A percentile compares a stretch with the other conserved stretches of the same genome.
These are phyloP conservation scores for Talaromyces wortmannii DNA, from an alignment of 495 filamentous ascomycete species.

Conservation along the genomic window DNA sequence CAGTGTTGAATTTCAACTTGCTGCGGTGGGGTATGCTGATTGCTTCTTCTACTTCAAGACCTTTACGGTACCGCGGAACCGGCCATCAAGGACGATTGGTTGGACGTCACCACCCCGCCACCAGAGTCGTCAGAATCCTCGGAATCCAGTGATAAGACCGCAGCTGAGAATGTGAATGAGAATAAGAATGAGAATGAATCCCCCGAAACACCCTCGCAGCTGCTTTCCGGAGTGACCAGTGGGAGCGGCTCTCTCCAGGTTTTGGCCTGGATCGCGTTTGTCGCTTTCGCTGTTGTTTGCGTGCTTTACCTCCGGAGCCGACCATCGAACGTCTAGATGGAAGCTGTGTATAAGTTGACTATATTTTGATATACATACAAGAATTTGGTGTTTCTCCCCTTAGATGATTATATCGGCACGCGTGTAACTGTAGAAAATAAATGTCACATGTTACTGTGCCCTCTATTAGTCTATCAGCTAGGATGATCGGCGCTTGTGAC, in stretches of 20 bases:
- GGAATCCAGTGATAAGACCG: neutral
- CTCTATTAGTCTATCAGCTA: too few relatives aligned
- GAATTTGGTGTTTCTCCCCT: too few relatives aligned
- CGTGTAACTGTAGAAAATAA: too few relatives aligned
- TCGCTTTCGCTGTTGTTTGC: neutral
- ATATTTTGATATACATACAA: too few relatives aligned
- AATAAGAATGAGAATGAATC: neutral
- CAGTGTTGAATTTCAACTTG: constrained; percentile 7
- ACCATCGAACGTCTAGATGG: neutral
- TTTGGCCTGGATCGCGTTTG: neutral
- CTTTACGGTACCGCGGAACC: constrained; percentile 20
- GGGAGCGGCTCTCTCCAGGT: neutral
- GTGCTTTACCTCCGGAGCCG: neutral
- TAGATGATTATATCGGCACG: too few relatives aligned
- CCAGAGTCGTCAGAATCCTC: neutral
- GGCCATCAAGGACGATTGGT: constrained; percentile 21
- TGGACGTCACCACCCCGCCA: constrained; percentile 23
- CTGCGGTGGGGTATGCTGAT: constrained; percentile 29
- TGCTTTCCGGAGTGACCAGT: neutral
- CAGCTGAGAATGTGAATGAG: too few relatives aligned
- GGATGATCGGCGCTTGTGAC: too few relatives aligned
- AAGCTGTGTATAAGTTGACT: neutral
- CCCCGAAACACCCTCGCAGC: neutral
- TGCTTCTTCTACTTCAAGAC: constrained; percentile 19
- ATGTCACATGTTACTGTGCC: too few relatives aligned